Evolutionary conservation across 257 asterid species (phyloP), one percentile per base, ranked within the genome.

Genomic region (Oldenlandia corymbosa): DNA sequence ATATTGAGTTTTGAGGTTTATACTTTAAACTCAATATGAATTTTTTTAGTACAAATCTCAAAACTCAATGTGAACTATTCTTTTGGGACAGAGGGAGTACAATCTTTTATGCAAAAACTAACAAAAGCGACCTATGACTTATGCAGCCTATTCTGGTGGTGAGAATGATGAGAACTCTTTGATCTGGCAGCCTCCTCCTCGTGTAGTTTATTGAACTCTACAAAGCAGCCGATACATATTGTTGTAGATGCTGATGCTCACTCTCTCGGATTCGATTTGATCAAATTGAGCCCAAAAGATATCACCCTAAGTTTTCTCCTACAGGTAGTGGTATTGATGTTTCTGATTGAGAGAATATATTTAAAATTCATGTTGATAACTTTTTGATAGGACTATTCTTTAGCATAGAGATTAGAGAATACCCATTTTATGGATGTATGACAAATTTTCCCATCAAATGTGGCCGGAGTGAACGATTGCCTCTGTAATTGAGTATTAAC

Each of bases 371-470:
- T n/a, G 65, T 67, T 49, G 37, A 65, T 27, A 65, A 34, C 24
- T 53, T 50, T 65, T 65, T 41, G 62, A 48, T 63, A 24, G 59
- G 13, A 54, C 31, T 11, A 9, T 23, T 50, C 8, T 32, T 6
- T 76, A 73, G 80, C 70, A 59, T 68, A 63, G 71, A 77, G 39
- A 34, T 4, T 4, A 34, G n/a, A n/a, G n/a, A n/a, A 70, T 75
- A 84, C 86, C 81, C 87, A 70, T 83, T 85, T 75, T 67, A 62
- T 71, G 71, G 84, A 71, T 80, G 75, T 72, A 59, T 68, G 76
- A 58, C 78, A 80, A 34, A 76, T 81, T 80, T 80, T 78, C 66
- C 75, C 62, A 69, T 81, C 70, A 64, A 70, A 64, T 84, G 87
- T 54, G 80, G 86, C 49, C 81, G 73, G 78, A 60, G 37, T 41